These are phyloP conservation scores for Neurospora sp. DNA, from an alignment of 495 filamentous ascomycete genomes.

Conservation along the genomic window DNA sequence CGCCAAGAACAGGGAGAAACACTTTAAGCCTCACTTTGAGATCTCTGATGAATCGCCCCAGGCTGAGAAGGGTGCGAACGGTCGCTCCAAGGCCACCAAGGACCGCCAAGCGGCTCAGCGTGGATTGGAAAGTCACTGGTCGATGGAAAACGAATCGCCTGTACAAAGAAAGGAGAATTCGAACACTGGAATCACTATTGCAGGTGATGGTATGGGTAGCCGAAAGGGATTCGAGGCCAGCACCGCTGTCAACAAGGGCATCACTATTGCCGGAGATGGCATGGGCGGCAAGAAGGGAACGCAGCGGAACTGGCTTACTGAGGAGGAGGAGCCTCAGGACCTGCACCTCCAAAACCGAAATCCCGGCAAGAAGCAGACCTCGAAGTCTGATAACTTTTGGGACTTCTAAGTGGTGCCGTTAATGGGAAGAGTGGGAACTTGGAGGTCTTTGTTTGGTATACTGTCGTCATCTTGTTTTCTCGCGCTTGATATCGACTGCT, in stretches of 20 bases:
- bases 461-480: neutral
- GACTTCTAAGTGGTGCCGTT: conserved; percentile 34
- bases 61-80: conserved; percentile 3
- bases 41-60: conserved; percentile 54
- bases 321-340: conserved; percentile 40
- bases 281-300: conserved; percentile 62
- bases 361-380: conserved; percentile 25
- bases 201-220: conserved; percentile 1
- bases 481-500: neutral
- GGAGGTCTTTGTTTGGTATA: neutral
- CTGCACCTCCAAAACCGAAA: conserved; percentile 13
- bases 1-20: conserved; percentile 53
- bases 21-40: conserved; percentile 63
- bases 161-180: conserved; percentile 36
- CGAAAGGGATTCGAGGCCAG: conserved; percentile 14
- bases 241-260: conserved; percentile 30
- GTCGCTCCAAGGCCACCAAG: conserved; percentile 25
- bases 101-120: conserved; percentile 51
- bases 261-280: conserved; percentile 56
- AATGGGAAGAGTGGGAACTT: neutral
- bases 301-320: conserved; percentile 51
- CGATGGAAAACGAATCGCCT: conserved; percentile 51
- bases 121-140: conserved; percentile 61
- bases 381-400: conserved; percentile 38
- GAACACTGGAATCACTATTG: conserved; percentile 13